phyloP scores from a whole-genome alignment of 306 rosid genomes.

The Neltuma alba region DNA sequence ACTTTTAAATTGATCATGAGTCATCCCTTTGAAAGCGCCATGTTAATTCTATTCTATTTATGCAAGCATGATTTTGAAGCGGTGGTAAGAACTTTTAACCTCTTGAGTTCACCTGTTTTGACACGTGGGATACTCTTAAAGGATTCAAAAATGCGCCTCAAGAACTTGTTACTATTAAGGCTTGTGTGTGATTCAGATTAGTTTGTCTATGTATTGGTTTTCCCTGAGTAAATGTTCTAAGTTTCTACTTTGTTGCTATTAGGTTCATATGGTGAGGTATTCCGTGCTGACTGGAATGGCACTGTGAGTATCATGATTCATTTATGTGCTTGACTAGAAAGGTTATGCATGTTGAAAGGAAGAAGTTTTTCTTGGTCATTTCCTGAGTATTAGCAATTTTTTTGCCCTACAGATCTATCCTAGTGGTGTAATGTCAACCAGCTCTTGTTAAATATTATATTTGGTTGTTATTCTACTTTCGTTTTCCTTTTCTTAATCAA shows the following conservation, averaged over 20 bases:
- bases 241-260: slow-evolving; percentile 38
- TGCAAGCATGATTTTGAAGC: slow-evolving; percentile 23
- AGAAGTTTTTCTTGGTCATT: slow-evolving; percentile 24
- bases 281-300: slow-evolving; percentile 97
- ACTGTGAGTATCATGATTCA: slow-evolving; percentile 70
- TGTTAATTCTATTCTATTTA: neutral
- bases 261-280: slow-evolving; percentile 99
- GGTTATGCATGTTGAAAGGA: slow-evolving; percentile 28
- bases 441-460: slow-evolving; percentile 8
- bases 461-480: slow-evolving; percentile 4
- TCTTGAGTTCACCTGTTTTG: slow-evolving; percentile 10
- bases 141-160: slow-evolving; percentile 12
- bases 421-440: neutral
- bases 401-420: neutral
- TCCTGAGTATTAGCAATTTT: slow-evolving; percentile 12
- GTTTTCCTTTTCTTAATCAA: neutral
- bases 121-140: slow-evolving; percentile 1
- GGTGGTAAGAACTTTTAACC: slow-evolving; percentile 7
- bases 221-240: slow-evolving; percentile 11
- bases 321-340: slow-evolving; percentile 3
- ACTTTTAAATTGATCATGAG: slow-evolving; percentile 8
- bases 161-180: neutral
- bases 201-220: slow-evolving; percentile 21
- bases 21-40: neutral
- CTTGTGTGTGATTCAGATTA: slow-evolving; percentile 19